These are phyloP conservation scores for Cicer bijugum DNA, from an alignment of 306 rosid genomes.

Conservation along the genomic window DNA sequence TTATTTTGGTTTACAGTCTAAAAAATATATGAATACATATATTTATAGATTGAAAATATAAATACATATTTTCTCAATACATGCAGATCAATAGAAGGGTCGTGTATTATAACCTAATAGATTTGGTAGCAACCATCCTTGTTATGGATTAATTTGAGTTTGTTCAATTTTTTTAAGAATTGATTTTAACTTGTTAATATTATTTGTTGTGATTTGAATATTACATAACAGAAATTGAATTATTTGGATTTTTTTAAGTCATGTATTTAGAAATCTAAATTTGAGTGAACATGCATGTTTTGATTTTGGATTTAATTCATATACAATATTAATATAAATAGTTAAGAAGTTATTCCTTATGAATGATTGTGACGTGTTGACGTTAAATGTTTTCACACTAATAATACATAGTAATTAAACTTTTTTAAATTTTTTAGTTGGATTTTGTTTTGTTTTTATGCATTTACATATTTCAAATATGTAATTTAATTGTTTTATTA, in stretches of 20 bases:
- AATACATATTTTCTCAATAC: background rate
- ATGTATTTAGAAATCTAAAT: background rate
- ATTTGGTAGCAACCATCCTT: background rate
- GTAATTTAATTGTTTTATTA: background rate
- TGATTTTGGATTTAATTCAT: background rate
- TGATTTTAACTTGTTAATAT: background rate
- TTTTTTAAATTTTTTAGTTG: background rate
- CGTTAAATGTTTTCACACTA: too few relatives aligned
- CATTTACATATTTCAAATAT: constrained; percentile 3
- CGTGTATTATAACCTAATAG: background rate
- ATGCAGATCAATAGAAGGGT: background rate
- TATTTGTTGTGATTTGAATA: background rate
- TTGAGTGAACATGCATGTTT: background rate
- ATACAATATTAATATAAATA: too few relatives aligned
- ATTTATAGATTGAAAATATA: background rate
- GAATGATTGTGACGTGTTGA: too few relatives aligned
- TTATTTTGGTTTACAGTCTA: background rate
- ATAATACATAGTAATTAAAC: too few relatives aligned
- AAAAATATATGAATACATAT: background rate
- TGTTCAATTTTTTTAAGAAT: background rate
- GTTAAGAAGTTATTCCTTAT: too few relatives aligned
- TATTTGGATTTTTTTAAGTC: background rate
- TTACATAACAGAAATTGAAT: background rate
- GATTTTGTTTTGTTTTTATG: background rate
- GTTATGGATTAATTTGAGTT: background rate